Evolutionary conservation across 2,329 filamentous ascomycete species (phyloP).

Genomic region (Penicillium fuscoglaucum): DNA sequence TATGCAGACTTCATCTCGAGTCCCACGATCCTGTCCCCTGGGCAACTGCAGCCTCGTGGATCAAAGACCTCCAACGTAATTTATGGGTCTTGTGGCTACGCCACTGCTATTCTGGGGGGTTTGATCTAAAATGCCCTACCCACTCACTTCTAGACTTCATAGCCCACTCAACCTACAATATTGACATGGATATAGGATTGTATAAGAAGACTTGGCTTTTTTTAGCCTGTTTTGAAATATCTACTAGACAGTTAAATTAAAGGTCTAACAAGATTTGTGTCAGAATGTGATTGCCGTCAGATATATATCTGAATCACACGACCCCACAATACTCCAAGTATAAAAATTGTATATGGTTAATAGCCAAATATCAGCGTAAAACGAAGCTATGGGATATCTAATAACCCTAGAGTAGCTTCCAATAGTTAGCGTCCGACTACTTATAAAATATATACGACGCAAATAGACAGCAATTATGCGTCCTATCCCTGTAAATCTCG

Average conservation of each 20-base stretch:
- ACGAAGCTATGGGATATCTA: neutral
- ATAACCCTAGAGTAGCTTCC: neutral
- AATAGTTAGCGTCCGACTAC: neutral
- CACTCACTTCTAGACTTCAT: conserved; percentile 2
- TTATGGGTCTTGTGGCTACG: conserved; percentile 9
- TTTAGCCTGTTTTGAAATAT: neutral
- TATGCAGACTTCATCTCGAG: neutral
- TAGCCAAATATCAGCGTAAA: neutral
- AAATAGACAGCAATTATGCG: neutral
- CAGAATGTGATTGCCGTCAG: neutral
- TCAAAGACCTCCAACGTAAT: neutral
- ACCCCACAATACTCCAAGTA: neutral
- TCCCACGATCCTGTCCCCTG: neutral
- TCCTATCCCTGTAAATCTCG: neutral
- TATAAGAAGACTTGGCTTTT: neutral
- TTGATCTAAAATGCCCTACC: neutral
- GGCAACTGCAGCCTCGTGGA: neutral
- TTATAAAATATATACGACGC: neutral
- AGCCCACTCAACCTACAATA: neutral
- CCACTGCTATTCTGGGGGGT: conserved; percentile 1
- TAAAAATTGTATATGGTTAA: neutral
- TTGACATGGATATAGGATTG: neutral
- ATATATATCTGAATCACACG: neutral
- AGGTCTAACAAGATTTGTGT: neutral
- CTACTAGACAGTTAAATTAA: too few relatives aligned